Conservation (phyloP, 768 basidiomycete species). For the Roridomyces roridus region DNA sequence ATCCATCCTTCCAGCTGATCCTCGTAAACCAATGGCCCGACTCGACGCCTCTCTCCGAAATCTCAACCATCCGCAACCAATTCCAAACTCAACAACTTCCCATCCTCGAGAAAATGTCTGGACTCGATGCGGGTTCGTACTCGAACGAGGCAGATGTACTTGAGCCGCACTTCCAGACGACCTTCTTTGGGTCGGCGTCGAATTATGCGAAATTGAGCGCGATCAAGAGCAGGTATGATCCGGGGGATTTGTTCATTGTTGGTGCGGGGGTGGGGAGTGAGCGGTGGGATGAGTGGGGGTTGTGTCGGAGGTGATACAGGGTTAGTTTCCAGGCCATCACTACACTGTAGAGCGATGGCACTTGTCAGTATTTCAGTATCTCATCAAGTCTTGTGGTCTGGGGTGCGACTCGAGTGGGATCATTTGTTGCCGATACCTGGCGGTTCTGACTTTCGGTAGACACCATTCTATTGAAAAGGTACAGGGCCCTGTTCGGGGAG, state of each 20-base stretch:
- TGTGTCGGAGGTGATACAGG: no score
- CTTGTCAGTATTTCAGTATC: no score
- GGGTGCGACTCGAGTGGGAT: no score
- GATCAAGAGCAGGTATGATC: conserved; percentile 39
- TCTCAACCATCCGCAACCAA: conserved; percentile 20
- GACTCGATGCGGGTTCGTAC: conserved; percentile 37
- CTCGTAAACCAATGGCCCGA: conserved; percentile 25
- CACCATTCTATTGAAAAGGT: no score
- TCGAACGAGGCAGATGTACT: conserved; percentile 40
- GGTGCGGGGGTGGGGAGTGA: conserved; percentile 37
- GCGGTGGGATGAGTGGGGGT: conserved; percentile 36
- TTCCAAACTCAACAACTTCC: conserved; percentile 31
- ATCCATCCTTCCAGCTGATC: conserved; percentile 15
- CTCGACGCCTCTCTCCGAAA: conserved; percentile 13
- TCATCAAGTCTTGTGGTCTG: no score
- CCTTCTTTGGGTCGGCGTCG: conserved; percentile 39
- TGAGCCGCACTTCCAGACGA: conserved; percentile 36
- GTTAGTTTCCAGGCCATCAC: no score
- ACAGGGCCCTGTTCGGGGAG: no score
- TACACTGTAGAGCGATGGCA: no score
- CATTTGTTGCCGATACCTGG: no score
- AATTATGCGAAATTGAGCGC: conserved; percentile 36
- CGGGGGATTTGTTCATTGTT: conserved; percentile 39
- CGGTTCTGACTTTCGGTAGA: no score
- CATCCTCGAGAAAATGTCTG: conserved; percentile 33